phyloP scores from a whole-genome alignment of 2,329 filamentous ascomycete species.

The Acrocalymma vagum region DNA sequence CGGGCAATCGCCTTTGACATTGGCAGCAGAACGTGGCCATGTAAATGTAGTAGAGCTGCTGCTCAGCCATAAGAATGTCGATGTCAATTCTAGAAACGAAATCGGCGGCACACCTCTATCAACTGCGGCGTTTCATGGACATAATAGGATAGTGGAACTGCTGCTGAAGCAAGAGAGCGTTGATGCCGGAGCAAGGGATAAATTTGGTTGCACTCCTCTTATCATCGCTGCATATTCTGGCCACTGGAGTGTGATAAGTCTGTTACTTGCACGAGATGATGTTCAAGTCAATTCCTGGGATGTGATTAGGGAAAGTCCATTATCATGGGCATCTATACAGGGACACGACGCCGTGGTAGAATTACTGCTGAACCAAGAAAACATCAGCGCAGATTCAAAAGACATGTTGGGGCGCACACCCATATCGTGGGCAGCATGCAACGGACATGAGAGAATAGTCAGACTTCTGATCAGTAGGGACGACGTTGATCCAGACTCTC shows the following conservation, averaged over 20 bases:
- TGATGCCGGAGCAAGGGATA: constrained; percentile 19
- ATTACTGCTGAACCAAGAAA: neutral
- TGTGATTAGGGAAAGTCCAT: too few relatives aligned
- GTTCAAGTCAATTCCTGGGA: too few relatives aligned
- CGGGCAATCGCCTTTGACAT: constrained; percentile 5
- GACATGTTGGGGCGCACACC: constrained; percentile 7
- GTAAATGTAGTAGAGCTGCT: neutral
- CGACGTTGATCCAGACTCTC: constrained; percentile 2
- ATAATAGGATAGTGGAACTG: neutral
- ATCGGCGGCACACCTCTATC: constrained; percentile 4
- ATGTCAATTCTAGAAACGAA: neutral
- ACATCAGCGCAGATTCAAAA: constrained; percentile 17
- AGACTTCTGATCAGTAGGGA: neutral
- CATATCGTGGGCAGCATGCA: constrained; percentile 4
- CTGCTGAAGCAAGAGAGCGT: neutral
- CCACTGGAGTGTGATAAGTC: neutral
- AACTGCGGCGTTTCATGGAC: constrained; percentile 1
- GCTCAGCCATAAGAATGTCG: neutral
- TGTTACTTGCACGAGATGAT: neutral
- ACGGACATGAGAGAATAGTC: neutral
- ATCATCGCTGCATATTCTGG: constrained; percentile 4
- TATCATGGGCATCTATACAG: constrained; percentile 1
- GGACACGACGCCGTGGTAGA: constrained; percentile 1
- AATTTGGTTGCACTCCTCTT: constrained; percentile 1
- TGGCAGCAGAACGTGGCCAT: neutral